Base-by-base conservation (phyloP, 202 grass and related monocot species). In the Saccharum hybrid region DNA sequence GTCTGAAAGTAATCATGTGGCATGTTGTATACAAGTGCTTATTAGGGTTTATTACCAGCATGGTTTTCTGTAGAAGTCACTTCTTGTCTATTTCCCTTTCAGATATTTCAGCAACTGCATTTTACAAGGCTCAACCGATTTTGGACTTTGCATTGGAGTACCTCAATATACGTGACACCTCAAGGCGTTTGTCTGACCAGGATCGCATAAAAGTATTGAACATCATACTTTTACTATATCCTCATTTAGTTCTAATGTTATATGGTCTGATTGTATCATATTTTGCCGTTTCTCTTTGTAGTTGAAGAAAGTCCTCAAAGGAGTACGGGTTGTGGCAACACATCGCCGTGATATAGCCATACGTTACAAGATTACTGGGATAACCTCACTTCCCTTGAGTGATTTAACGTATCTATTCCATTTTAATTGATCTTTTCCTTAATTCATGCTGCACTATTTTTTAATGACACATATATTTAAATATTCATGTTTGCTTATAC, bases 31-130 rank as follows among this genome's bases (percentile, higher is more conserved):
- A 16, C 3, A 7, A 66, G 28, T 64, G 31, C 28, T 16, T 37
- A 66, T 66, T 6, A 66, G 6, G 33, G 3, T 10, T 66, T 36
- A 37, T 66, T 36, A 37, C 6, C 14, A 38, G 31, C 64, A 7
- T 61, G 2, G 10, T 26, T 21, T 7, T 26, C 33, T 66, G 13
- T 66, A 66, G 30, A 66, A 34, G 28, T 18, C 13, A 66, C 28
- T 34, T 12, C 6, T 33, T 26, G 26, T 59, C 0, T 65, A 38
- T 39, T 81, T 51, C 1, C 21, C 2, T n/a, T 81, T 26, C 75
- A 97, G 88, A 97, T 91, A 83, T 91, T 65, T 88, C 88, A 45
- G 86, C 90, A 34, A 97, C 92, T 2, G 68, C 92, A 56, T 97
- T 97, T 86, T 97, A 93, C 73, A 91, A 91, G 87, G 75, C 84